Base-by-base conservation (phyloP, 169 alveolate genomes). In the Cryptosporidium tyzzeri region DNA sequence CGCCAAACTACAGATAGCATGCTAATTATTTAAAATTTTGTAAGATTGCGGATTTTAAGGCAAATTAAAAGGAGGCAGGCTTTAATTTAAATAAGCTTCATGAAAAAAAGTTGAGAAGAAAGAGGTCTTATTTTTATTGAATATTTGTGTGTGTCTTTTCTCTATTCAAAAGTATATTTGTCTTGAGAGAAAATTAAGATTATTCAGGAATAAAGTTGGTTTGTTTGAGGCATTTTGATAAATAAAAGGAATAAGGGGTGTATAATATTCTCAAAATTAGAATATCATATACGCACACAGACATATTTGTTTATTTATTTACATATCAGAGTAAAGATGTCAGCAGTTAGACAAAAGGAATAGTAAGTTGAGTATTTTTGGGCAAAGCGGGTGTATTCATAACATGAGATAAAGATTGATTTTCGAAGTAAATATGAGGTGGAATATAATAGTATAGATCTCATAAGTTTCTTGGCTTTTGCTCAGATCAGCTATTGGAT, bases 261-360 rank as follows among this genome's bases (percentile, higher is more conserved):
- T 55, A 55, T 8, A 26, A 3, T 26, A 26, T 55, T 55, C 50
- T 65, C 29, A 65, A 35, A 26, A 31, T 26, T 31, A 3, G 71
- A 65, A 35, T 37, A n/a, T 65, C 23, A 65, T 18, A 65, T 37
- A 65, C 71, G 29, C 71, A 65, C 41, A 65, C 35, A 55, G 37
- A 21, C 7, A 65, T 3, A 65, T 37, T 8, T 18, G 50, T n/a
- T 23, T 9, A 21, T 26, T 23, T 55, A 55, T 55, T 8, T 1
- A 55, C 67, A 26, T 55, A 55, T n/a, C 0, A n/a, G 9, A 8
- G 18, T n/a, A 51, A 73, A 29, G 14, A 80, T 80, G 89, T 59
- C 75, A 37, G 39, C 80, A 21, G 67, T 62, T 37, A 37, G 75
- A 26, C 89, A 80, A 65, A 80, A 65, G 50, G 89, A 80, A 80